Evolutionary conservation across 257 asterid species (phyloP), one percentile per base, ranked within the genome.

Genomic region (Schizonepeta tenuifolia): DNA sequence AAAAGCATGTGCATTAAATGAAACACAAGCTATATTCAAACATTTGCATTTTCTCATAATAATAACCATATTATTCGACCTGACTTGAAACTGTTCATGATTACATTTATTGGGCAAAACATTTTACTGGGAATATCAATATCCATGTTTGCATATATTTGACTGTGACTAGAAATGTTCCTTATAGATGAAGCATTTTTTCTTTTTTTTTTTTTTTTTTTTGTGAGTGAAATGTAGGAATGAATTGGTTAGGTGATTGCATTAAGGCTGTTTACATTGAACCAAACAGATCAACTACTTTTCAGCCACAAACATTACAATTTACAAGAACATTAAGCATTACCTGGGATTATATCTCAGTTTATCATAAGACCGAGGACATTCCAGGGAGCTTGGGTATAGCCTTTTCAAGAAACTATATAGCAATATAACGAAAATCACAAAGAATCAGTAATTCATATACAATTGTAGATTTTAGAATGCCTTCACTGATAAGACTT

Each of bases 341-440:
- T 86, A 94, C 99, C 98, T 88, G 72, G 97, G 95, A 83, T 94
- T 79, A 74, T 87, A 83, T 81, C 99, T 84, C 75, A 94, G 81
- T 84, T 87, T 94, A 80, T 94, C 99, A 64, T 94, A 94, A 17
- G 99, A 94, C 67, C 96, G 97, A 57, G 98, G 99, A 31, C 99
- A 94, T 81, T 91, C 97, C 58, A 80, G 81, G 63, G 88, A 70
- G 77, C 70, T 81, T 10, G 89, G 35, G 80, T 91, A 91, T 76
- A 94, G 83, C 87, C 86, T 91, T 82, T 86, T 91, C 89, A 94
- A 79, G 78, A 94, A 94, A 84, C 99, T 94, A 83, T 5, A 75
- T 8, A 66, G 17, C 69, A 61, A 73, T 66, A 58, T 6, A 28
- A 66, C 10, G 11, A 51, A 66, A 49, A 77, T 46, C 26, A 47